Evolutionary conservation across 768 basidiomycete species (phyloP).

Genomic region (Leccinum rimulosum): DNA sequence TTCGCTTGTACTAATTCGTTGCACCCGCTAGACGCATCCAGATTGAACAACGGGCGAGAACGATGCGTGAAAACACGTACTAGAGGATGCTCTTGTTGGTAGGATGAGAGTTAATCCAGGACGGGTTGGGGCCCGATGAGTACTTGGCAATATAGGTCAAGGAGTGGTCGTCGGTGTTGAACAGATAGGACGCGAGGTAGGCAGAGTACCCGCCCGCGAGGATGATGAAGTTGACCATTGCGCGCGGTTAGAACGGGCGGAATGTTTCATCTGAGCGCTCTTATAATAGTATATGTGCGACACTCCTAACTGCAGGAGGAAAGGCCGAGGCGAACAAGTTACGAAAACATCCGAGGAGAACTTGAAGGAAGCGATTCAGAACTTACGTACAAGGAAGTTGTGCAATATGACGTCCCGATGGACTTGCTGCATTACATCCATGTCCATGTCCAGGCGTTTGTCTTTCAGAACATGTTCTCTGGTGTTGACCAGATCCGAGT

Average conservation of each 20-base stretch:
- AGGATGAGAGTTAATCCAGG: conserved; percentile 60
- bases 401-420: no score
- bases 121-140: conserved; percentile 44
- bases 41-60: not conserved
- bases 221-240: conserved; percentile 67
- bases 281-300: not conserved
- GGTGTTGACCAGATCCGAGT: no score
- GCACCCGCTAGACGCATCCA: conserved; percentile 42
- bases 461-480: no score
- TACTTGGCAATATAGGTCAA: conserved; percentile 47
- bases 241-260: no score
- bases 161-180: conserved; percentile 48
- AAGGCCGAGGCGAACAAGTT: no score
- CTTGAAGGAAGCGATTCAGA: no score
- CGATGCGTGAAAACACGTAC: conserved; percentile 36
- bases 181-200: conserved; percentile 63
- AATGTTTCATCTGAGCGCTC: not conserved
- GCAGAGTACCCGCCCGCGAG: conserved; percentile 63
- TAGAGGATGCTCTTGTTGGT: conserved; percentile 60
- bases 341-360: no score
- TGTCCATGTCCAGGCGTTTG: no score
- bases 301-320: no score
- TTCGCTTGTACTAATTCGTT: conserved; percentile 45
- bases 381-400: no score
- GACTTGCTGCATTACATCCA: no score